phyloP scores from a whole-genome alignment of 352 stramenopile species.

The Phytophthora cajani region DNA sequence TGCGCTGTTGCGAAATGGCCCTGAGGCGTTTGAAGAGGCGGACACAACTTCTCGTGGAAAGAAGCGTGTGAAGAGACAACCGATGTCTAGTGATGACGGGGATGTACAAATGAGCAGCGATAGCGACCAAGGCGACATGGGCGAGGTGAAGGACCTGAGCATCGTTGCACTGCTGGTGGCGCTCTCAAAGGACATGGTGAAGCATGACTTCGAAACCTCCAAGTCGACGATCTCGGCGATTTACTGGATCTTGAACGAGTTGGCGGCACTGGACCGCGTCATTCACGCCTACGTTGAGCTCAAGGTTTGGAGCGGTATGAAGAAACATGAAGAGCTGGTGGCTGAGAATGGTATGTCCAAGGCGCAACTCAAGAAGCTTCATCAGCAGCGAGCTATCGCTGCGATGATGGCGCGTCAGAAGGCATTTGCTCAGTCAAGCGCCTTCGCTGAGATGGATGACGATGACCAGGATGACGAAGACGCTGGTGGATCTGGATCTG shows the following conservation, averaged over 20 bases:
- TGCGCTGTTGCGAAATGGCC: constrained; percentile 57
- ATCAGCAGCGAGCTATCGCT: constrained; percentile 84
- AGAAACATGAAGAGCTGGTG: constrained; percentile 60
- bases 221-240: constrained; percentile 83
- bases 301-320: constrained; percentile 70
- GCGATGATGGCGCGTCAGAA: constrained; percentile 85
- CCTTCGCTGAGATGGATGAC: constrained; percentile 77
- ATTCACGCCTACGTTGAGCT: constrained; percentile 65
- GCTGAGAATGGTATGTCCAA: constrained; percentile 73
- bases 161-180: constrained; percentile 65
- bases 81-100: constrained; percentile 50
- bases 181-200: constrained; percentile 72
- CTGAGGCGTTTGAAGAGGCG: constrained; percentile 67
- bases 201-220: constrained; percentile 78
- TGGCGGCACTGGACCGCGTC: constrained; percentile 56
- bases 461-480: constrained; percentile 65
- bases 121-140: constrained; percentile 60
- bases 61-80: constrained; percentile 75
- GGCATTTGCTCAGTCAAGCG: constrained; percentile 73
- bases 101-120: constrained; percentile 81
- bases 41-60: constrained; percentile 56
- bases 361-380: constrained; percentile 73
- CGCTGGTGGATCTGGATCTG: constrained; percentile 23
- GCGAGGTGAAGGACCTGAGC: constrained; percentile 69
- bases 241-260: constrained; percentile 82